A percentile compares a stretch with the other conserved stretches of the same genome.
Conservation (phyloP, 2,329 filamentous ascomycete genomes). For the Seiridium cupressi region DNA sequence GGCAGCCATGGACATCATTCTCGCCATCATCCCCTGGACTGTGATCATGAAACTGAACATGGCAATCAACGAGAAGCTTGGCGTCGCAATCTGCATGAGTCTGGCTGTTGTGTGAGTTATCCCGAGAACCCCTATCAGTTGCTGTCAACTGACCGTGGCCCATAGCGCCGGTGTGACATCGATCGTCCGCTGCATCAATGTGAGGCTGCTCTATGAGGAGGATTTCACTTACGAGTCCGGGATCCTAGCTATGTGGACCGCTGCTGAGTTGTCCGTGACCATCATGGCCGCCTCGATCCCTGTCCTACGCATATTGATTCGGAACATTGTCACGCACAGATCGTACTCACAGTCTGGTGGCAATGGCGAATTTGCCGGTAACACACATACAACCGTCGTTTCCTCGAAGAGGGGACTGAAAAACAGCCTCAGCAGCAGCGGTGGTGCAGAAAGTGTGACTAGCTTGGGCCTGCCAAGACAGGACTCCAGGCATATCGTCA, state of each 20-base stretch:
- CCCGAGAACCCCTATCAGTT: neutral
- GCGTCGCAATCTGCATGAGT: constrained; percentile 1
- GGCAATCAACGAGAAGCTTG: constrained; percentile 4
- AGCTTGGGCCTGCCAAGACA: constrained; percentile 1
- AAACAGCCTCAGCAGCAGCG: neutral
- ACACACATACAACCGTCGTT: constrained; percentile 1
- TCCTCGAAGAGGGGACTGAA: neutral
- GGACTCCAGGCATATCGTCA: neutral
- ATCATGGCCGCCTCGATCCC: constrained; percentile 7
- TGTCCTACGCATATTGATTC: constrained; percentile 4
- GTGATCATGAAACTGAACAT: constrained; percentile 8
- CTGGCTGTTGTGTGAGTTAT: constrained; percentile 3
- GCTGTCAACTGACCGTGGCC: neutral
- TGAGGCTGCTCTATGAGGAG: constrained; percentile 4
- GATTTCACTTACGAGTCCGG: constrained; percentile 3
- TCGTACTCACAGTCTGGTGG: constrained; percentile 1
- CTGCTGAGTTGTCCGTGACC: neutral
- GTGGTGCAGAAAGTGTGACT: neutral
- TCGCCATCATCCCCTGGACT: constrained; percentile 2
- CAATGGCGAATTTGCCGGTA: neutral
- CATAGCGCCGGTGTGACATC: constrained; percentile 2
- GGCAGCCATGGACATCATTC: neutral
- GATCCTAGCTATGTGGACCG: constrained; percentile 1
- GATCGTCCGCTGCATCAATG: constrained; percentile 3
- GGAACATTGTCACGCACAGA: constrained; percentile 3